Base-by-base conservation (phyloP, 176 grass and related monocot genomes). In the Aechmea fasciata region DNA sequence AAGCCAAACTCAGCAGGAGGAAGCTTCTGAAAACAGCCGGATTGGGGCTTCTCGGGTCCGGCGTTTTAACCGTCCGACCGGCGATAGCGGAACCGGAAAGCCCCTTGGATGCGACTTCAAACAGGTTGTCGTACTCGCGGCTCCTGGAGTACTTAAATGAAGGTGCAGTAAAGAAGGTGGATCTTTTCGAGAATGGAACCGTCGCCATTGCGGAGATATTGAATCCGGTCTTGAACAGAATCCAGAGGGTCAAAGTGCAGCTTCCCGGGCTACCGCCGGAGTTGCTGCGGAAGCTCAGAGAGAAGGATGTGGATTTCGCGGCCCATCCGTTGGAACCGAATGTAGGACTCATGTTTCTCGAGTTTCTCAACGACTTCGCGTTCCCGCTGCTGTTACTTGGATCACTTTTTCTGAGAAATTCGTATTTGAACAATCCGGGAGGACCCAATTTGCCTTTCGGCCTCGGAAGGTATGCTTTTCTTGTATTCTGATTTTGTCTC, bases 91-190 rank as follows among this genome's bases (percentile, higher is more conserved):
- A 80, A 67, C 82, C 76, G 10, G 71, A 79, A 28, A 69, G 65
- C 17, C 61, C 53, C 63, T 72, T 75, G 23, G 92, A 91, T 17
- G 72, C 54, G 14, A 50, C 67, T 20, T 96, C 85, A 29, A 96
- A 55, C 70, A 62, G 81, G 50, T 76, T 87, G 85, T 96, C 85
- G 9, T 96, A 96, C 69, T 78, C 88, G 9, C 57, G 85, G 54
- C 89, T 96, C 79, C 72, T 89, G 2, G 75, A 91, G 15, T 87
- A 91, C 88, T 83, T 96, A 11, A 63, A 88, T 26, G 73, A 87
- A 70, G 79, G 80, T 66, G 78, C 52, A 7, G 83, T 92, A 23
- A 86, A 65, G 64, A 89, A 84, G 73, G 78, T 88, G 29, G 85
- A 96, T 69, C 65, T 88, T 10, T 88, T 91, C 52, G 85, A 91